Base-by-base conservation (phyloP, 164 flowering plant genomes). In the Saururus chinensis region DNA sequence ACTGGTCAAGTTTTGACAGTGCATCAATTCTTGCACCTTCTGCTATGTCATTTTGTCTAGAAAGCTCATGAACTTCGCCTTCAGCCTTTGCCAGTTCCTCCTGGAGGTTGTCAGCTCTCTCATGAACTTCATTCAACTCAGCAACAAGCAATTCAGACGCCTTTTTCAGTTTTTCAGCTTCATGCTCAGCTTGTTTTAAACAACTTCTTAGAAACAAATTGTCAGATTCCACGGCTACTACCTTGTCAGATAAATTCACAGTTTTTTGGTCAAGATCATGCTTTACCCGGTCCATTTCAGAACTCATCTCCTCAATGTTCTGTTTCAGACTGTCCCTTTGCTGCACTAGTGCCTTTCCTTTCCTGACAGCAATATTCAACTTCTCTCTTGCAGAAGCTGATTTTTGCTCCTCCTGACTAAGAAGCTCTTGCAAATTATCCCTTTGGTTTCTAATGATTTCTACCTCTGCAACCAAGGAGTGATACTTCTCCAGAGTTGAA, bases 81-180 rank as follows among this genome's bases (percentile, higher is more conserved):
- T 69, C 60, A 63, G 73, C 79, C 58, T 77, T 78, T 45, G 74
- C 76, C 51, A 90, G 76, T 66, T 95, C 97, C 48, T 91, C 99
- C 56, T 87, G 96, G 64, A 95, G 85, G 63, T 56, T 61, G 66
- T 91, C 97, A 72, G 82, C 86, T 74, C 96, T 86, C 66, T 95
- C 99, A 66, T 91, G 95, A 65, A 91, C 96, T 69, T 88, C 99
- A 80, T 91, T 87, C 78, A 95, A 67, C 74, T 95, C 99, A 10
- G 88, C 82, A 66, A 84, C 74, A 26, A 95, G 88, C 53, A 95
- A 78, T 68, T 91, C 95, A 51, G 93, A 87, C 51, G 95, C 96
- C 76, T 85, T 79, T 76, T 72, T 89, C 49, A 93, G 82, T 75
- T 87, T 95, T 74, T 64, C 79, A 16, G 82, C 72, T 49, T 91